Evolutionary conservation across 225 moss, liverwort and hornwort species (phyloP), one percentile per base, ranked within the genome.

Genomic region (Neckera pumila): DNA sequence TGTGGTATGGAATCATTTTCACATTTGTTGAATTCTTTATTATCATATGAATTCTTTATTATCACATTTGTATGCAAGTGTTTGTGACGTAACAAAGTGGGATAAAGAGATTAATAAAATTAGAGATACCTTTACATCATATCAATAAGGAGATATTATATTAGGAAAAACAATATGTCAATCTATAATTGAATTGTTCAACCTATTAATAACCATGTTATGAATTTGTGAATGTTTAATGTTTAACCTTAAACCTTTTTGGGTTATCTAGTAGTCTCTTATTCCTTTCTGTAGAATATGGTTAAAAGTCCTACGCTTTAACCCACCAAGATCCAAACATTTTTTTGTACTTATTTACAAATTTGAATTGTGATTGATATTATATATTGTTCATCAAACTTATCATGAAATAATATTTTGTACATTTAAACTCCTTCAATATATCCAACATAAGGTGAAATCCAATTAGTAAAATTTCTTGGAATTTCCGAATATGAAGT

Each of bases 401-500:
- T 49, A 31, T 76, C 1, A 20, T 49, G 2, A 74, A 11, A 31
- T 74, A 20, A 20, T 49, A 7, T 12, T 21, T 51, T 13, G 12
- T 13, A 8, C 20, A 45, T 73, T 45, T 45, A 3, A 27, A 17
- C 4, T 15, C 30, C 30, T 72, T 72, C 11, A 51, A 14, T 14
- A 34, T 36, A 21, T 34, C 3, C 22, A 76, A 76, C 22, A 0
- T 34, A 5, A 5, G 1, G 6, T 36, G 5, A 14, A 76, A 53
- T 22, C 12, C 53, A 76, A 53, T 9, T 13, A 9, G 2, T 2
- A 77, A 53, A 21, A 9, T 5, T 53, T 14, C 11, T 54, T 53
- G 9, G 2, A 36, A 54, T 25, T 54, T 56, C 10, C 0, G 0
- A n/a, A n/a, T 6, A 16, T 10, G 3, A 77, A n/a, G 25, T 8